Conservation (phyloP, 495 filamentous ascomycete species). For the Aspergillus cristatus region DNA sequence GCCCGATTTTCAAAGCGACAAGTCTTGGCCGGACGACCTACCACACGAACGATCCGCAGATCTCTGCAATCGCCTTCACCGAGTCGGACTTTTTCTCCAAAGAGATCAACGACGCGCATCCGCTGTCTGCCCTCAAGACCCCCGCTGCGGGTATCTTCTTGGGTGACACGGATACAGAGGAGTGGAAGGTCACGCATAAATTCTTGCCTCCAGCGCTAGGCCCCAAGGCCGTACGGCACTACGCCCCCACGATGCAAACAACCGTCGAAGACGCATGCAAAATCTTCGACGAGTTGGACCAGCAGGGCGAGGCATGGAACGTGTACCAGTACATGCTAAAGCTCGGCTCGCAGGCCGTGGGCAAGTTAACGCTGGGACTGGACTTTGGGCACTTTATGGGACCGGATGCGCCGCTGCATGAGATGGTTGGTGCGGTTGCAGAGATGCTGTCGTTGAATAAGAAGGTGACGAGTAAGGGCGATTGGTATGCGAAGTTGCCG, state of each 20-base stretch:
- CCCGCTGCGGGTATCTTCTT: constrained; percentile 41
- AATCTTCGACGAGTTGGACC: constrained; percentile 46
- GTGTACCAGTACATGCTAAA: constrained; percentile 54
- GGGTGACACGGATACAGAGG: constrained; percentile 39
- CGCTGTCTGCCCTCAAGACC: constrained; percentile 37
- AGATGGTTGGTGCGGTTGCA: constrained; percentile 32
- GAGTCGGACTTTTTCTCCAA: constrained; percentile 46
- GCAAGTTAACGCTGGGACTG: constrained; percentile 40
- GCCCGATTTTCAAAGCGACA: constrained; percentile 43
- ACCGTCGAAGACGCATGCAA: constrained; percentile 32
- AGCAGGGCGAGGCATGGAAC: constrained; percentile 41
- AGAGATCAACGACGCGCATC: constrained; percentile 39
- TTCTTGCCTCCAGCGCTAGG: constrained; percentile 45
- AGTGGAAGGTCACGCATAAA: constrained; percentile 43
- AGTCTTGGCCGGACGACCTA: constrained; percentile 43
- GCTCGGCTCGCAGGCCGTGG: constrained; percentile 43
- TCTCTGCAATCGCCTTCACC: constrained; percentile 29
- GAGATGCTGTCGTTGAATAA: constrained; percentile 41
- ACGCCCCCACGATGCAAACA: constrained; percentile 44
- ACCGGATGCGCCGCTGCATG: constrained; percentile 31
- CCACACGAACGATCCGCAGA: constrained; percentile 39
- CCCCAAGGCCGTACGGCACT: constrained; percentile 48
- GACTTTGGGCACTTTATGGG: constrained; percentile 44
- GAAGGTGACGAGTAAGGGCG: constrained; percentile 35
- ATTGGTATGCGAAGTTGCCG: constrained; percentile 43